A percentile compares a stretch with the other conserved stretches of the same genome.
These are phyloP conservation scores for Jacaranda mimosifolia DNA, from an alignment of 257 asterid species.

Conservation along the genomic window DNA sequence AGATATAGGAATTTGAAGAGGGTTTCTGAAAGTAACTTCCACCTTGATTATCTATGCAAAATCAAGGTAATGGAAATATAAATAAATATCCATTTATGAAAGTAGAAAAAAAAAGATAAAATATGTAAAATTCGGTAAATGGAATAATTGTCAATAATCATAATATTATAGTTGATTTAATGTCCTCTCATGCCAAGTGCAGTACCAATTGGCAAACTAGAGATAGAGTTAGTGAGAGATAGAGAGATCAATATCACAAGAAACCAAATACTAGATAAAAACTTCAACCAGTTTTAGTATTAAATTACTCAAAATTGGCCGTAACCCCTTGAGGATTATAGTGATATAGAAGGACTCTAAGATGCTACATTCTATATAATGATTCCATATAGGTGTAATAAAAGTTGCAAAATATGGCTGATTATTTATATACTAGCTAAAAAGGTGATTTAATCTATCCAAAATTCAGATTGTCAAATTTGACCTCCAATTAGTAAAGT, in stretches of 20 bases:
- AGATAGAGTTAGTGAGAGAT: slow-evolving; percentile 19
- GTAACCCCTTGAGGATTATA: slow-evolving; percentile 21
- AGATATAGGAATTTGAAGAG: slow-evolving; percentile 91
- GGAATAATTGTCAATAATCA: slow-evolving; percentile 25
- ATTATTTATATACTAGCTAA: neutral
- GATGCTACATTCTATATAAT: slow-evolving; percentile 2
- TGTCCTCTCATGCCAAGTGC: too few species aligned
- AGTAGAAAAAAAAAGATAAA: slow-evolving; percentile 9
- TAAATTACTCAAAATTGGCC: slow-evolving; percentile 22
- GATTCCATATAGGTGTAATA: slow-evolving; percentile 25
- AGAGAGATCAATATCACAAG: slow-evolving; percentile 7
- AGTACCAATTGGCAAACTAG: slow-evolving; percentile 26
- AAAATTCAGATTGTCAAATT: too few species aligned
- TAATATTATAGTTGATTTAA: too few species aligned
- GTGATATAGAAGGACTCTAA: slow-evolving; percentile 16
- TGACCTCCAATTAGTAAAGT: too few species aligned
- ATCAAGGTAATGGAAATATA: slow-evolving; percentile 30
- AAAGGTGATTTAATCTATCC: slow-evolving; percentile 8
- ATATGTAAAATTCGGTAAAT: slow-evolving; percentile 16
- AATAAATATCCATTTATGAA: slow-evolving; percentile 17
- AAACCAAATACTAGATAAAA: slow-evolving; percentile 27
- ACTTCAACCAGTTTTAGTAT: slow-evolving; percentile 7
- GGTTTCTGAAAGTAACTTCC: slow-evolving; percentile 79
- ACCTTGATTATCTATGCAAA: slow-evolving; percentile 85
- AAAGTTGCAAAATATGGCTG: neutral